Evolutionary conservation across 768 basidiomycete genomes (phyloP), one percentile per base, ranked within the genome.

Genomic region (Russula brevipes): DNA sequence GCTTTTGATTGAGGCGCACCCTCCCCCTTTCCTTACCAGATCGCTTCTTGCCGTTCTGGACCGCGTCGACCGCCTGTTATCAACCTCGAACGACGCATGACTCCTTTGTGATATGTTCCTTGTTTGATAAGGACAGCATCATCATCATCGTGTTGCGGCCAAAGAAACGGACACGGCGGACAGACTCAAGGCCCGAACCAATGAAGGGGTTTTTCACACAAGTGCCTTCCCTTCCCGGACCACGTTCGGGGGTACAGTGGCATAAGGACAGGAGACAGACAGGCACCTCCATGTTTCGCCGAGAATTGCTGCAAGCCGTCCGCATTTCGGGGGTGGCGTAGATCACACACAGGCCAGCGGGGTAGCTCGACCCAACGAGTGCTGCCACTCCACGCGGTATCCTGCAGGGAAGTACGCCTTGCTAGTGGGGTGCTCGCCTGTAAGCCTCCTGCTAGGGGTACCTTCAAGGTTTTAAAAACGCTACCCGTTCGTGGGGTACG

Each of bases 171-270:
- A 30, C 44, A 57, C 17, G 36, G 24, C 12, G 6, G 9, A 54
- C 30, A 17, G n/a, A 17, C 8, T 54, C 30, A 31, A 38, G 51
- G 46, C 35, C 44, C 45, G 24, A 58, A 35, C 55, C 42, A 30
- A 39, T 31, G 33, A 36, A 38, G 30, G 44, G 1, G 31, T 42
- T 59, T 53, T 33, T 19, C 54, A 53, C 49, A 30, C 31, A 31
- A 30, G 8, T 14, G 8, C 24, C 36, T n/a, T 19, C 51, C 49
- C 49, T 5, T n/a, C 56, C 17, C 11, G 4, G 24, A 42, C 56
- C 55, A 63, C 61, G 61, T 63, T 63, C 38, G 38, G 16, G 61
- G 61, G 61, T 57, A 57, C 50, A 19, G 8, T 19, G 39, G n/a
- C 12, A n/a, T 24, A 42, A 19, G 17, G 42, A 24, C 14, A 38